Evolutionary conservation across 192 early-diverging fungal genomes (phyloP), one percentile per base, ranked within the genome.

Genomic region (Backusella parvicylindrica): DNA sequence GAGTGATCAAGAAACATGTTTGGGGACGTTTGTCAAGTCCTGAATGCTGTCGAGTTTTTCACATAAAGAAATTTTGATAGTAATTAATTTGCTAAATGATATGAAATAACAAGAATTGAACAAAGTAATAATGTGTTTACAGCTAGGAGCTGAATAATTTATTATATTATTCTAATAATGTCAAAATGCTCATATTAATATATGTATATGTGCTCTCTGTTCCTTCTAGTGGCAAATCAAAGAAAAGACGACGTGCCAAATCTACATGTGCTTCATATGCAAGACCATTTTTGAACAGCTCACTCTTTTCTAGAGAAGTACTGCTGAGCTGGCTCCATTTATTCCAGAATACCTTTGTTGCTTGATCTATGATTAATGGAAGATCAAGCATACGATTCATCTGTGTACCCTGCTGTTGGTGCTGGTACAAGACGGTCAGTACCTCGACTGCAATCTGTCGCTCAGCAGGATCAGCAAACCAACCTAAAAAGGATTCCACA

Each of bases 381-480:
- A 94, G 38, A 68, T 94, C 88, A 49, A 93, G 79, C n/a, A 83
- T 74, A 35, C 75, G 79, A 47, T 83, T 73, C 80, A 80, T 86
- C 41, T 91, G 88, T n/a, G 92, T 91, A 66, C 91, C 89, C 2
- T 88, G 83, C 23, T 93, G 88, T 40, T 87, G 85, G 26, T 92
- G 83, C 63, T 89, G 84, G 32, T 85, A 86, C 64, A 95, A 83
- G 70, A 93, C 86, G 78, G 91, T 88, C 47, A 95, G 72, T 3
- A 87, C 88, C 74, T 93, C 91, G 1, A 91, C 90, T 0, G 88
- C 88, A 32, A 92, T 86, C 79, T 95, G 92, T 35, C 91, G 89
- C 76, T 94, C 94, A 15, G 94, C 92, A 2, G 94, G 92, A 53
- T 95, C 92, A 1, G 81, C 70, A 63, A 92, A 90, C 64, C 84